Evolutionary conservation across 495 filamentous ascomycete species (phyloP), one percentile per base, ranked within the genome.

Genomic region (Xylaria castorea): DNA sequence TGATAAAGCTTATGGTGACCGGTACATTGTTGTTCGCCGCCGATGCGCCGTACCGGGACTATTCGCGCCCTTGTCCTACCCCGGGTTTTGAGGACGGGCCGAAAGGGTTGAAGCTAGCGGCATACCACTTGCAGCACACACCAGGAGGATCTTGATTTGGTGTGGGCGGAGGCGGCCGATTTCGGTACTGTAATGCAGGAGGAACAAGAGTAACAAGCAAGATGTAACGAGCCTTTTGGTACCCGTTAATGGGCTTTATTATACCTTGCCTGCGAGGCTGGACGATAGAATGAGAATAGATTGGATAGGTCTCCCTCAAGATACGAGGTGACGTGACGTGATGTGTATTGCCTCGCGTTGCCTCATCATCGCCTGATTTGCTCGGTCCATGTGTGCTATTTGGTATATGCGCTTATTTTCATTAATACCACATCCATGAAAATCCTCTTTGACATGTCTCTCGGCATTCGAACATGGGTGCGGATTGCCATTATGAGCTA

Each of bases 31-130:
- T 55, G 48, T 51, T 44, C 57, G 34, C 48, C 70, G 69, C 51
- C 75, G 68, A 74, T 68, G 76, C 66, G 62, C 40, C 51, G 57
- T n/a, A 58, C 38, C 20, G 38, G 67, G 57, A 51, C 57, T 62
- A 42, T 8, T 44, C 46, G 20, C 44, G 72, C 68, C 73, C 70
- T 70, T 71, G 75, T 73, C 58, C 58, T 71, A 75, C 75, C 72
- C 74, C 73, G 68, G 72, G 74, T 74, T 71, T 51, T 36, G 53
- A 77, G 71, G 72, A 70, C 77, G 75, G 77, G 27, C 77, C 77
- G 75, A 77, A 77, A 75, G 62, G 68, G 61, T 48, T 69, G 69
- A 65, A 46, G 69, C 69, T 65, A 71, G 69, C 69, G 69, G 69
- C 48, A 44, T 36, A 55, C 12, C 57, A 38, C 50, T 50, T 64